phyloP scores from a whole-genome alignment of 169 alveolate species.

The Cardiosporidium cionae region DNA sequence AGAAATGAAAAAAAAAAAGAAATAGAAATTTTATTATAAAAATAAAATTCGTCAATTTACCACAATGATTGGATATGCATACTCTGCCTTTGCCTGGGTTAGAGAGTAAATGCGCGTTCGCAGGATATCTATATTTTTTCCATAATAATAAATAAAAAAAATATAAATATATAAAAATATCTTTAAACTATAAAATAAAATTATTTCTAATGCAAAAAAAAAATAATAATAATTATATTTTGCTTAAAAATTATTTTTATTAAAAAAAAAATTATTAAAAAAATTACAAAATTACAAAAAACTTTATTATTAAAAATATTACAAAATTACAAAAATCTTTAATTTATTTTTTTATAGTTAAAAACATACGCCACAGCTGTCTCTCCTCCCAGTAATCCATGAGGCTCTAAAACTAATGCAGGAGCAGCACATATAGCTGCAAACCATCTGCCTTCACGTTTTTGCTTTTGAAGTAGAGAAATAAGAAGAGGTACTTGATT shows the following conservation, averaged over 20 bases:
- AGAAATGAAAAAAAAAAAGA: not conserved
- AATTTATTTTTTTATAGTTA: constrained; percentile 8
- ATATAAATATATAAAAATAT: not conserved
- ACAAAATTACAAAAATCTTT: too few relatives aligned
- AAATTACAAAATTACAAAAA: not conserved
- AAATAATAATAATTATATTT: not conserved
- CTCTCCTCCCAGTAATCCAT: constrained; percentile 53
- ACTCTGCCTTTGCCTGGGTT: too few relatives aligned
- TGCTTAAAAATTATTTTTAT: not conserved
- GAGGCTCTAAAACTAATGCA: constrained; percentile 46
- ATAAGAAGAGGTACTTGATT: constrained; percentile 31
- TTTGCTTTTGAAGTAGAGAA: constrained; percentile 43
- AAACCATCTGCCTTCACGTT: constrained; percentile 35
- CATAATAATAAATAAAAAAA: not conserved
- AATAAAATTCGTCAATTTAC: too few relatives aligned
- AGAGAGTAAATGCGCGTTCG: too few relatives aligned
- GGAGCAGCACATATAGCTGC: constrained; percentile 73
- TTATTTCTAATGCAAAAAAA: not conserved
- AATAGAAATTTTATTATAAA: too few relatives aligned
- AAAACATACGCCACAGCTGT: constrained; percentile 58
- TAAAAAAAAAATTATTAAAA: not conserved
- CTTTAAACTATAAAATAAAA: not conserved
- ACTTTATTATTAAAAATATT: too few relatives aligned
- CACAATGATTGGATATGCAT: too few relatives aligned
- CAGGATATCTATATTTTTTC: too few relatives aligned